Evolutionary conservation across 2,329 filamentous ascomycete genomes (phyloP).

Genomic region (Botryotinia calthae): DNA sequence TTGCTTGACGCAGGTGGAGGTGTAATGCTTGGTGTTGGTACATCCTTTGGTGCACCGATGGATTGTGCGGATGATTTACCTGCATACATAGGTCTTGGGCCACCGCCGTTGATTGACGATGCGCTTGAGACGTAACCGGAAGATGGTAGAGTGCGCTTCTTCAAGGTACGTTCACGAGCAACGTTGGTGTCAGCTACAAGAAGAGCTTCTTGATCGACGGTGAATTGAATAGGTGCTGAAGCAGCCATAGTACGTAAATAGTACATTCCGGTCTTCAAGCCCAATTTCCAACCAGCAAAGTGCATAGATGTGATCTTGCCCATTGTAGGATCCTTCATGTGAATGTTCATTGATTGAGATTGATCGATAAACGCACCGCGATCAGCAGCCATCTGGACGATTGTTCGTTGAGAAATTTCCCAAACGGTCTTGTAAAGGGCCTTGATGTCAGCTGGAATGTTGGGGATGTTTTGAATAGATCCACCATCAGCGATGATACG

Average conservation of each 20-base stretch:
- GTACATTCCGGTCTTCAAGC: conserved; percentile 99
- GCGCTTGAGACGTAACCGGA: conserved; percentile 42
- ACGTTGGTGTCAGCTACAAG: conserved; percentile 81
- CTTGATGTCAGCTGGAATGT: conserved; percentile 95
- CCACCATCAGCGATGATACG: conserved; percentile 97
- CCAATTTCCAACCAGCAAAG: conserved; percentile 98
- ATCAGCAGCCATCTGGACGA: conserved; percentile 97
- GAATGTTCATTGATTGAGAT: conserved; percentile 98
- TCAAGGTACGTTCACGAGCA: conserved; percentile 58
- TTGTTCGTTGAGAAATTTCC: conserved; percentile 95
- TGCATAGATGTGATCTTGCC: conserved; percentile 99
- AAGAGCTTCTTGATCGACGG: conserved; percentile 93
- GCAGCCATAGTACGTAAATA: conserved; percentile 98
- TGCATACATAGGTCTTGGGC: conserved; percentile 66
- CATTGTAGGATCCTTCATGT: conserved; percentile 99
- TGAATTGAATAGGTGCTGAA: conserved; percentile 96
- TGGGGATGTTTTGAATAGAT: conserved; percentile 94
- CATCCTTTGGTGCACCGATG: conserved; percentile 51
- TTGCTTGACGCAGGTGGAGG: conserved; percentile 46
- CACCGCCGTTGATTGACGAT: conserved; percentile 52
- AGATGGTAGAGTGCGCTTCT: conserved; percentile 66
- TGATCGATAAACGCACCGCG: conserved; percentile 98
- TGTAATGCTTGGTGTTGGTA: conserved; percentile 67
- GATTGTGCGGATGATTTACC: conserved; percentile 43
- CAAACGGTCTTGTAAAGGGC: conserved; percentile 98